Percentiles rank a stretch among this genome's conserved stretches.
These are phyloP conservation scores for Chlorella vulgaris DNA, from an alignment of 139 green algal species.

Conservation along the genomic window DNA sequence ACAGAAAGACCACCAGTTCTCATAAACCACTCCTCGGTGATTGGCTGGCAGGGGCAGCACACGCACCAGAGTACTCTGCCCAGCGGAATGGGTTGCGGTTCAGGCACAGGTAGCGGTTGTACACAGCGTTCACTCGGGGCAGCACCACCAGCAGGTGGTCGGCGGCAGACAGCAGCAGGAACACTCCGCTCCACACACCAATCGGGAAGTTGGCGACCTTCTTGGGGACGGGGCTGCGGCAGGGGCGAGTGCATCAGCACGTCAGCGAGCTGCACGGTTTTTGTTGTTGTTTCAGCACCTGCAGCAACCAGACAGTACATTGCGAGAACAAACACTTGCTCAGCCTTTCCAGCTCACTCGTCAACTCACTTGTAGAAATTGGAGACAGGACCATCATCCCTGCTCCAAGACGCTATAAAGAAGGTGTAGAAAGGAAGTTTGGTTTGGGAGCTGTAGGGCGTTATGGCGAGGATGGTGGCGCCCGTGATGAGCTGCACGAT, in stretches of 20 bases:
- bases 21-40: too few relatives aligned
- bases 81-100: conserved; percentile 38
- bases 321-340: background rate
- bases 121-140: background rate
- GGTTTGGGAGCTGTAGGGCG: background rate
- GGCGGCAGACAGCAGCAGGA: conserved; percentile 27
- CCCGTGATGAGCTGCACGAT: background rate
- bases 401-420: conserved; percentile 14
- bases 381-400: background rate
- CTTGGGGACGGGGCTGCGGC: conserved; percentile 21
- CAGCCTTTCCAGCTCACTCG: background rate
- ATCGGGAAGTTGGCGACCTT: conserved; percentile 27
- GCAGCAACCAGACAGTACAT: background rate
- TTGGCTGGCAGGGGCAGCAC: background rate
- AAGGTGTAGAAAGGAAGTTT: conserved; percentile 35
- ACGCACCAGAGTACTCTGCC: conserved; percentile 32
- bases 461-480: background rate
- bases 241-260: too few relatives aligned
- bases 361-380: conserved; percentile 23
- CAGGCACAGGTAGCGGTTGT: conserved; percentile 23
- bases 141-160: conserved; percentile 27
- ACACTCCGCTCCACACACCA: conserved; percentile 15
- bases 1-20: background rate
- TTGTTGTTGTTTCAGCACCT: background rate
- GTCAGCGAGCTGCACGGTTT: background rate